Evolutionary conservation across 495 filamentous ascomycete species (phyloP).

Genomic region (Recurvomyces mirabilis): DNA sequence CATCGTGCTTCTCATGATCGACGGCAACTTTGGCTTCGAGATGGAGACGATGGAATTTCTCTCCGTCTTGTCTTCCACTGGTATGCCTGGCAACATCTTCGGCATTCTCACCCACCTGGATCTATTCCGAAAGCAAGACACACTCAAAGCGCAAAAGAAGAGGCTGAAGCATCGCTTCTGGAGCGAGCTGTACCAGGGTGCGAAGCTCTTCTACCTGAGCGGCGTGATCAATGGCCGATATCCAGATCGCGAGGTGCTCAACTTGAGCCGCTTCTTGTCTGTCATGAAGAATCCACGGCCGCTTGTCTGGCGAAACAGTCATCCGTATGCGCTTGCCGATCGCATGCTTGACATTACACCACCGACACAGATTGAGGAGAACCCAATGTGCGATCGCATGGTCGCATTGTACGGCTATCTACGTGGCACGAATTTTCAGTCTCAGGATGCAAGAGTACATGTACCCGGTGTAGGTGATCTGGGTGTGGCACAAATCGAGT

Average conservation of each 20-base stretch:
- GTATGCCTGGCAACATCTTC: constrained; percentile 97
- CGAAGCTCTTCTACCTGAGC: constrained; percentile 90
- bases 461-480: constrained; percentile 92
- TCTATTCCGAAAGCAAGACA: constrained; percentile 83
- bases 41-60: constrained; percentile 99
- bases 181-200: constrained; percentile 92
- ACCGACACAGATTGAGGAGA: constrained; percentile 74
- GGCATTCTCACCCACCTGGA: constrained; percentile 94
- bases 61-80: constrained; percentile 75
- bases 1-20: constrained; percentile 93
- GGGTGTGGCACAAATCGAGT: constrained; percentile 70
- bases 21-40: constrained; percentile 96
- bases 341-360: constrained; percentile 90
- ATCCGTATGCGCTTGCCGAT: constrained; percentile 88
- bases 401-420: constrained; percentile 89
- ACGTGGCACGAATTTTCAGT: constrained; percentile 87
- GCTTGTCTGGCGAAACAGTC: constrained; percentile 89
- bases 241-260: constrained; percentile 92
- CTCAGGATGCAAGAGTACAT: constrained; percentile 77
- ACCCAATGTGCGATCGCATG: constrained; percentile 79
- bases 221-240: constrained; percentile 94
- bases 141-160: constrained; percentile 85
- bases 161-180: constrained; percentile 89
- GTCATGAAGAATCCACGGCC: constrained; percentile 99
- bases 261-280: constrained; percentile 82